These are phyloP conservation scores for Aspergillus terreus DNA, from an alignment of 2,329 filamentous ascomycete genomes.

Conservation along the genomic window DNA sequence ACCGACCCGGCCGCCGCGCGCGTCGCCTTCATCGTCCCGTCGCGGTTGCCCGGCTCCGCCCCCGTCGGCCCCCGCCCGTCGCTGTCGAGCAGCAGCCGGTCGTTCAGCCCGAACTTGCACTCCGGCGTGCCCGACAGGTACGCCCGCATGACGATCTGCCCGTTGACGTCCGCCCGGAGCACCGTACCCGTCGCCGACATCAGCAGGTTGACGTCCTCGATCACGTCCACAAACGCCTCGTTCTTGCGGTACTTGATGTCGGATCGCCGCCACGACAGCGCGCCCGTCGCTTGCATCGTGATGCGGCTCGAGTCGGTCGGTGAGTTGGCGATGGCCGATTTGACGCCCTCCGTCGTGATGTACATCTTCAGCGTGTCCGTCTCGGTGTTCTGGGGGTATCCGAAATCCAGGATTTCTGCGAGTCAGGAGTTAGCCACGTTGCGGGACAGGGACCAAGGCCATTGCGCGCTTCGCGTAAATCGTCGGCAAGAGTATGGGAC, in stretches of 20 bases:
- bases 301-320: constrained; percentile 91
- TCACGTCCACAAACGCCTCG: constrained; percentile 98
- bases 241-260: constrained; percentile 99
- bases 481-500: background rate
- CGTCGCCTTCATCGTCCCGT: constrained; percentile 72
- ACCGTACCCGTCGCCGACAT: constrained; percentile 98
- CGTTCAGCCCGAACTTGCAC: constrained; percentile 98
- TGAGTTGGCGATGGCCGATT: constrained; percentile 67
- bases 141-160: constrained; percentile 97
- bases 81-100: constrained; percentile 84
- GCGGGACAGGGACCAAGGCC: background rate
- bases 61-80: constrained; percentile 63
- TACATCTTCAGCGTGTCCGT: constrained; percentile 99
- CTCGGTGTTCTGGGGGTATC: constrained; percentile 98
- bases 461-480: background rate
- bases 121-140: constrained; percentile 95
- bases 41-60: constrained; percentile 55
- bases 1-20: constrained; percentile 94
- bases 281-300: constrained; percentile 98
- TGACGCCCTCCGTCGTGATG: constrained; percentile 98
- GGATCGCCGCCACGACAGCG: constrained; percentile 91
- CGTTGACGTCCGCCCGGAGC: constrained; percentile 90
- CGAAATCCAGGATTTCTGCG: constrained; percentile 96
- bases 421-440: background rate
- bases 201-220: constrained; percentile 96